These are phyloP conservation scores for Trametes hirsuta DNA, from an alignment of 1,284 basidiomycete species.

Conservation along the genomic window DNA sequence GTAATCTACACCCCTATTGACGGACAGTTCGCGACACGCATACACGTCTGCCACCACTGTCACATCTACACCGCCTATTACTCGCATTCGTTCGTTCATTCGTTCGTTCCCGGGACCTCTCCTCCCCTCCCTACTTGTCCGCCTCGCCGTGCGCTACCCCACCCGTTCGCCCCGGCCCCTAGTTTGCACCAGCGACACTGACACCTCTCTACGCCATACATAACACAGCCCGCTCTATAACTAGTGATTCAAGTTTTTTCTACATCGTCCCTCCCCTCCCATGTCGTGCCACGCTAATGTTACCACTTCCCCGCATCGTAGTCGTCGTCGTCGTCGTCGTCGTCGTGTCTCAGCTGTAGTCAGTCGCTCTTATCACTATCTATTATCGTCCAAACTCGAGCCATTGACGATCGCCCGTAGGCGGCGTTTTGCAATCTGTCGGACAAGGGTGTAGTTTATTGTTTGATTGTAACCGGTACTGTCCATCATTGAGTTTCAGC, in stretches of 20 bases:
- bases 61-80: background rate
- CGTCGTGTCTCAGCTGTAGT: background rate
- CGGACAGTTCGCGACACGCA: slow-evolving; percentile 17
- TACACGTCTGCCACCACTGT: slow-evolving; percentile 13
- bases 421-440: too few relatives aligned
- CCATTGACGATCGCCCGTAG: too few relatives aligned
- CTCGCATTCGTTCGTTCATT: background rate
- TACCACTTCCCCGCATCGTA: background rate
- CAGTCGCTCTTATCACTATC: slow-evolving; percentile 5
- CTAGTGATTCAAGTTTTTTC: too few relatives aligned
- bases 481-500: too few relatives aligned
- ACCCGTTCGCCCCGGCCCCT: background rate
- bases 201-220: too few relatives aligned
- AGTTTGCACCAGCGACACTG: background rate
- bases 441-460: too few relatives aligned
- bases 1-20: slow-evolving; percentile 1
- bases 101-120: background rate
- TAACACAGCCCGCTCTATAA: too few relatives aligned
- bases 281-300: background rate
- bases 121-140: background rate
- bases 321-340: background rate
- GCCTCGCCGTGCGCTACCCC: background rate
- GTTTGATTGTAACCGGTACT: too few relatives aligned
- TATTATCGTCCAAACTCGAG: background rate
- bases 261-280: background rate